Base-by-base conservation (phyloP, 257 asterid genomes). In the Jaltomata sinuosa region DNA sequence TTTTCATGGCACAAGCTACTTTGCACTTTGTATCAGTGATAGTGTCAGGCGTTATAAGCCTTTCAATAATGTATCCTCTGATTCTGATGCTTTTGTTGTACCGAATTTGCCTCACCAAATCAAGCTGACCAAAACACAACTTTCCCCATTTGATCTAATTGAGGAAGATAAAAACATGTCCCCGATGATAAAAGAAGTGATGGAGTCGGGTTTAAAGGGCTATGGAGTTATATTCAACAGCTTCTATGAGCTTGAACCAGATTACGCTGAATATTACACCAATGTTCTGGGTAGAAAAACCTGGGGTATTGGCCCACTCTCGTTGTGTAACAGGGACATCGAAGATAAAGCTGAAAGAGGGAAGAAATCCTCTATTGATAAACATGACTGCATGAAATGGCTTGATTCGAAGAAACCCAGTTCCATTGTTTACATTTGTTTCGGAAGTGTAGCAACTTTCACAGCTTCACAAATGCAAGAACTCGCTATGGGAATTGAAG, bases 321-420 rank as follows among this genome's bases (percentile, higher is more conserved):
- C 85, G 42, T 10, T 15, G 36, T 54, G 71, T 38, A 31, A 54
- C 22, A 38, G 71, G 11, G 69, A 80, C 71, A 21, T 10, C 1
- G 86, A 84, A 45, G 85, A 79, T 6, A 90, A 83, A 42, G 81
- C 83, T 1, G 55, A 29, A 50, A 88, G 92, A 83, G 94, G 94
- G n/a, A 89, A 84, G 49, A 59, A 84, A 55, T 84, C 95, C 2
- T 81, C 89, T 1, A 86, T 94, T 3, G 94, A 90, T 29, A 88
- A 85, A 36, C 87, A 92, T 11, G 92, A 94, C 27, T 90, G 95
- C 72, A 18, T 91, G 47, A 62, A 87, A 0, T 94, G 98, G 98
- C 91, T 95, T 2, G 90, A 95, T 55, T 88, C 92, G 0, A 90
- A 88, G 89, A 49, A 72, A 32, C 89, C 90, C 0, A 81, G 90